Conservation (phyloP, 1,284 basidiomycete genomes). For the Mrakiaceae sp. region DNA sequence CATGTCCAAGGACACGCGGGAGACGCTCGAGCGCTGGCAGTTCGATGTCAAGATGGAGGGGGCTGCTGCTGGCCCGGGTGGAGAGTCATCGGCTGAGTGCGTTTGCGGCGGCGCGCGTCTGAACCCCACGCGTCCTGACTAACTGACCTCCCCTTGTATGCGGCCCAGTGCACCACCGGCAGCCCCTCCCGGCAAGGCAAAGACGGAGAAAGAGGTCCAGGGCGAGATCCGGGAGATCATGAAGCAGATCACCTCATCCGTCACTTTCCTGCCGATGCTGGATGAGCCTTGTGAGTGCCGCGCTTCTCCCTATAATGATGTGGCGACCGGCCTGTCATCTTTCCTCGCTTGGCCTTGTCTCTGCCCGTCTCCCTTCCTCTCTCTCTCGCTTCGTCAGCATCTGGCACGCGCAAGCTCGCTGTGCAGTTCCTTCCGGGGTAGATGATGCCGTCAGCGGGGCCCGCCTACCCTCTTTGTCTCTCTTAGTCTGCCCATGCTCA, state of each 20-base stretch:
- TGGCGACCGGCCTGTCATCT: too few species aligned
- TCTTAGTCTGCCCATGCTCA: too few species aligned
- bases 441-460: too few species aligned
- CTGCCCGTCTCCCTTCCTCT: background rate
- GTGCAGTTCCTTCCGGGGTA: too few species aligned
- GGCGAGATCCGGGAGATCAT: conserved; percentile 95
- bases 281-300: conserved; percentile 74
- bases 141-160: conserved; percentile 20
- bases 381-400: background rate
- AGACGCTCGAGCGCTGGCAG: conserved; percentile 92
- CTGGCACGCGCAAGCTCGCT: background rate
- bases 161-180: conserved; percentile 19
- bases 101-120: background rate
- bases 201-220: conserved; percentile 81
- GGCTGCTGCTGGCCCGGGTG: conserved; percentile 20
- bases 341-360: background rate
- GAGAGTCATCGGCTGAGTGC: background rate
- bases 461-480: too few species aligned
- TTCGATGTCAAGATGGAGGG: conserved; percentile 77
- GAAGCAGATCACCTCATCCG: conserved; percentile 94
- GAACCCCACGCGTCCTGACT: background rate
- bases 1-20: conserved; percentile 83
- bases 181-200: conserved; percentile 42
- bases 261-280: conserved; percentile 89
- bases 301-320: background rate